Percentiles rank a stretch among this genome's conserved stretches.
phyloP scores from a whole-genome alignment of 2,329 filamentous ascomycete genomes.

The Botrytis fabae region DNA sequence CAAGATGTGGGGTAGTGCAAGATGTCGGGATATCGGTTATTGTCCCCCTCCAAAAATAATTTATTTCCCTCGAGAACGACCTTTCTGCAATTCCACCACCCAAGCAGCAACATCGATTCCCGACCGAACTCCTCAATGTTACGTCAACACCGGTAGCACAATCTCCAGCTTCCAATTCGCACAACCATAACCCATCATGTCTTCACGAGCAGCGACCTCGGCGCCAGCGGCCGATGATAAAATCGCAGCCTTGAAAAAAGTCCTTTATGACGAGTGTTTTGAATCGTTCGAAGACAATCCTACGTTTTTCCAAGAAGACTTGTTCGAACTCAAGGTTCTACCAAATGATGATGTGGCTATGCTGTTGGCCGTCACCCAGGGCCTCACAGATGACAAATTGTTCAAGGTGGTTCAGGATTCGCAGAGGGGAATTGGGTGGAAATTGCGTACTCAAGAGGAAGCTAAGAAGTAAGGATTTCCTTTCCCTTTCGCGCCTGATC shows the following conservation, averaged over 20 bases:
- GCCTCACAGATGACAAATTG: constrained; percentile 60
- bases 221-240: constrained; percentile 21
- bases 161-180: constrained; percentile 21
- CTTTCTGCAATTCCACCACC: neutral
- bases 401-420: constrained; percentile 52
- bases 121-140: constrained; percentile 29
- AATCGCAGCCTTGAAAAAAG: constrained; percentile 34
- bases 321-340: constrained; percentile 58
- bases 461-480: constrained; percentile 57
- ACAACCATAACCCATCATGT: constrained; percentile 2
- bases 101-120: neutral
- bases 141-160: constrained; percentile 30
- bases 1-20: too few species aligned
- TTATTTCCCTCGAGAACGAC: constrained; percentile 14
- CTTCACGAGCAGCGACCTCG: constrained; percentile 7
- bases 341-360: constrained; percentile 56
- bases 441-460: constrained; percentile 58
- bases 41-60: constrained; percentile 23
- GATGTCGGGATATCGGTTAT: too few species aligned
- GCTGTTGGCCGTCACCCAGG: constrained; percentile 57
- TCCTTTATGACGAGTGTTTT: constrained; percentile 37
- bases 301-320: constrained; percentile 59
- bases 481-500: neutral
- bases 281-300: constrained; percentile 30
- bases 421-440: constrained; percentile 53